Evolutionary conservation across 495 filamentous ascomycete species (phyloP).

Genomic region (Bacidia rubella): DNA sequence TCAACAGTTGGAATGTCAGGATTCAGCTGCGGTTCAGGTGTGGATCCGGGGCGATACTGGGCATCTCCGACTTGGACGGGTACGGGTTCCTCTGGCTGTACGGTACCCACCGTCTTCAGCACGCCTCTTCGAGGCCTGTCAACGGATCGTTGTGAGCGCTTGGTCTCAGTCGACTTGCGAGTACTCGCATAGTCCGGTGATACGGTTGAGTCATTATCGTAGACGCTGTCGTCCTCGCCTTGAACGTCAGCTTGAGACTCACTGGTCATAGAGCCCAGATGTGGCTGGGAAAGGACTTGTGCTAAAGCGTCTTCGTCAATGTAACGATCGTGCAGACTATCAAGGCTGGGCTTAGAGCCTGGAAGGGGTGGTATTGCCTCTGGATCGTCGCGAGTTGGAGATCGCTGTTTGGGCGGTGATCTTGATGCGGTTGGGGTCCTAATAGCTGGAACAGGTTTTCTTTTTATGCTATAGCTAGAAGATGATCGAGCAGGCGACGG

Average conservation of each 20-base stretch:
- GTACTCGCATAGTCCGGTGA: slow-evolving; percentile 62
- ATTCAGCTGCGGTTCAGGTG: slow-evolving; percentile 20
- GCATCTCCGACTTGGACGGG: slow-evolving; percentile 47
- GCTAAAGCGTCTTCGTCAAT: slow-evolving; percentile 54
- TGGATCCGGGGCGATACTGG: slow-evolving; percentile 33
- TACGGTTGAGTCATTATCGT: slow-evolving; percentile 34
- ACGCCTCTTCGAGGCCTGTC: slow-evolving; percentile 70
- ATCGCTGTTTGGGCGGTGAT: not conserved
- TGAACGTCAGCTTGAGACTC: slow-evolving; percentile 10
- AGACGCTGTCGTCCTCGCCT: slow-evolving; percentile 34
- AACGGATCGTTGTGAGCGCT: slow-evolving; percentile 39
- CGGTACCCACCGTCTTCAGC: slow-evolving; percentile 63
- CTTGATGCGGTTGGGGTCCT: slow-evolving; percentile 15
- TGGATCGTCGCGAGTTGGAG: not conserved
- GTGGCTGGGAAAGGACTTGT: slow-evolving; percentile 26
- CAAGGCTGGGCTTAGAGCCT: slow-evolving; percentile 38
- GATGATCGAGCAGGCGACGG: slow-evolving; percentile 14
- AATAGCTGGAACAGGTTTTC: slow-evolving; percentile 50
- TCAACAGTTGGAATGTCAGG: slow-evolving; percentile 62
- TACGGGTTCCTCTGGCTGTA: slow-evolving; percentile 29
- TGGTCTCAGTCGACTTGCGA: slow-evolving; percentile 47
- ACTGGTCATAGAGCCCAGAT: slow-evolving; percentile 23
- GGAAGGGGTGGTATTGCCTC: slow-evolving; percentile 7
- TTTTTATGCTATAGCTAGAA: slow-evolving; percentile 33
- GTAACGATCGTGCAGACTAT: slow-evolving; percentile 49